Conservation (phyloP, 1,284 basidiomycete genomes). For the Phellinidium pouzarii region DNA sequence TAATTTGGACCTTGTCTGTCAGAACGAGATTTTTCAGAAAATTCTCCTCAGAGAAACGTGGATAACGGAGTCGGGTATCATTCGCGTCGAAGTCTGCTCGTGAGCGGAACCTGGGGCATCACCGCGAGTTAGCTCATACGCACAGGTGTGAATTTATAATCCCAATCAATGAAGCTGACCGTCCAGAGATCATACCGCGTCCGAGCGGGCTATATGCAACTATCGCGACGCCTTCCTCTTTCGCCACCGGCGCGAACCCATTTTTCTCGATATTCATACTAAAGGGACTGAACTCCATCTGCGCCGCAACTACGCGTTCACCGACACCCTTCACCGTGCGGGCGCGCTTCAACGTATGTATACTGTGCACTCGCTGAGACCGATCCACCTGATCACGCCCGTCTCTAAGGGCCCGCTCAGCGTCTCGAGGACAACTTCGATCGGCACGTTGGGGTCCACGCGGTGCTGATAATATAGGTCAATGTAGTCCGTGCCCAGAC, state of each 20-base stretch:
- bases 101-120: slow-evolving; percentile 24
- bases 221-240: slow-evolving; percentile 32
- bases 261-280: slow-evolving; percentile 26
- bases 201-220: slow-evolving; percentile 35
- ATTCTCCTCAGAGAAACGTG: slow-evolving; percentile 33
- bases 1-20: slow-evolving; percentile 27
- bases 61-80: slow-evolving; percentile 28
- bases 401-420: slow-evolving; percentile 27
- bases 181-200: slow-evolving; percentile 34
- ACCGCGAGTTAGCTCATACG: too few species aligned
- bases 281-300: slow-evolving; percentile 32
- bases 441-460: slow-evolving; percentile 28
- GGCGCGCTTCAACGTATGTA: slow-evolving; percentile 33
- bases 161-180: slow-evolving; percentile 22
- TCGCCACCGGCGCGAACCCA: slow-evolving; percentile 25
- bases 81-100: slow-evolving; percentile 31
- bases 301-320: slow-evolving; percentile 23
- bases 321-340: slow-evolving; percentile 20
- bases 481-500: slow-evolving; percentile 24
- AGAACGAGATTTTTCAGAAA: slow-evolving; percentile 33
- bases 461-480: slow-evolving; percentile 29
- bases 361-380: slow-evolving; percentile 32
- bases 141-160: too few species aligned
- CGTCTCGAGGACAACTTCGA: slow-evolving; percentile 30
- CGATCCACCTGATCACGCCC: slow-evolving; percentile 30